Evolutionary conservation across 257 asterid genomes (phyloP), one percentile per base, ranked within the genome.

Genomic region (Solanum virginianum): DNA sequence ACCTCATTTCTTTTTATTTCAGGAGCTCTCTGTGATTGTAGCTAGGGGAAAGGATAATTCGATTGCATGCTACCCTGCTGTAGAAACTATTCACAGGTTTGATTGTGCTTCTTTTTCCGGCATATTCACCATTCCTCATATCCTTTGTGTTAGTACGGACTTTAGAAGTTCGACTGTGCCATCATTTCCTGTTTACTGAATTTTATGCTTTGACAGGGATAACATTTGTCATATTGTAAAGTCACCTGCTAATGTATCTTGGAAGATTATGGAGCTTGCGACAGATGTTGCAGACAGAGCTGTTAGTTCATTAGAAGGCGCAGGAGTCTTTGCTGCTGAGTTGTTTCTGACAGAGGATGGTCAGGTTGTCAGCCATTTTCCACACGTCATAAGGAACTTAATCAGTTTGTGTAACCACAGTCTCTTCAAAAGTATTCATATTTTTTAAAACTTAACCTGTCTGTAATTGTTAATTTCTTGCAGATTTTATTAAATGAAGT

Each of bases 11-110:
- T 86, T 36, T 81, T 60, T 59, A 43, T 80, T 87, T 81, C 90
- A 96, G 98, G 99, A 96, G 92, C 95, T 96, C 66, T 93, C 99
- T 90, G 98, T 96, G 75, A 89, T 96, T 84, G 98, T 96, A 87
- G 98, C 95, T 18, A 94, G 99, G 90, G 99, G 98, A 85, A 92
- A 92, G 89, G 97, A 96, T 89, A 85, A 89, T 86, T 87, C 92
- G 75, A 32, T 92, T 36, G 51, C 87, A 5, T 93, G 97, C 85
- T 97, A 94, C 86, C 95, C 98, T 53, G 98, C 92, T 55, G 99
- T 95, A 80, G 99, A 97, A 91, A 95, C 99, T 69, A 89, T 93
- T 60, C 98, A 97, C 91, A 94, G 93, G 98, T 90, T 87, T 84
- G 89, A 82, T 83, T 79, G 55, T 84, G 22, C 84, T 90, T 49